A percentile compares a stretch with the other conserved stretches of the same genome.
Conservation (phyloP, 805 yeast genomes). For the Starmerella apis region DNA sequence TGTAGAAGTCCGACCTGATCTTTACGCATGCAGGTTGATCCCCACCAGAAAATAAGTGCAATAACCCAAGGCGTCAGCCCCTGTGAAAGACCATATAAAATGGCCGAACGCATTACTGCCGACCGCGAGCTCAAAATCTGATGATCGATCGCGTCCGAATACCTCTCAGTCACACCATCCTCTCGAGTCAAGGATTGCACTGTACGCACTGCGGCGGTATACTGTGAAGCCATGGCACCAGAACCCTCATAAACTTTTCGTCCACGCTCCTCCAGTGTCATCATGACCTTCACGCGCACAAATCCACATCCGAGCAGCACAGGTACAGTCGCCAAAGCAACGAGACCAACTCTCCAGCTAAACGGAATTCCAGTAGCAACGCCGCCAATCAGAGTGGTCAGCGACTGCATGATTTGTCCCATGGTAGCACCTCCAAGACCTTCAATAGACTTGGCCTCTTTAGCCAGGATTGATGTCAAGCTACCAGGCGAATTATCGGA, state of each 20-base stretch:
- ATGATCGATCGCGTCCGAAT: slow-evolving; percentile 26
- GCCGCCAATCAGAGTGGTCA: slow-evolving; percentile 35
- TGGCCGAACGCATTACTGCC: slow-evolving; percentile 29
- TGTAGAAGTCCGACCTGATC: slow-evolving; percentile 28
- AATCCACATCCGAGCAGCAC: slow-evolving; percentile 35
- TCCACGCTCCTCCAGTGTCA: slow-evolving; percentile 32
- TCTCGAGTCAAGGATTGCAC: slow-evolving; percentile 37
- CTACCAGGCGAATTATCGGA: slow-evolving; percentile 34
- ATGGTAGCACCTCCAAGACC: slow-evolving; percentile 36
- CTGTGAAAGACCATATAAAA: slow-evolving; percentile 34
- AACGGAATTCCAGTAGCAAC: slow-evolving; percentile 34
- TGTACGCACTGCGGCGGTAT: slow-evolving; percentile 34
- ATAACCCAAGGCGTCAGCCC: slow-evolving; percentile 35
- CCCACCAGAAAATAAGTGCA: slow-evolving; percentile 39
- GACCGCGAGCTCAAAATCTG: slow-evolving; percentile 30
- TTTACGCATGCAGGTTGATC: slow-evolving; percentile 32
- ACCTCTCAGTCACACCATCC: slow-evolving; percentile 31
- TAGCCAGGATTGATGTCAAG: slow-evolving; percentile 33
- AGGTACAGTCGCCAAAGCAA: slow-evolving; percentile 34
- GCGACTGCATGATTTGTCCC: slow-evolving; percentile 33
- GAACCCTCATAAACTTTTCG: slow-evolving; percentile 34
- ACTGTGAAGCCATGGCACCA: slow-evolving; percentile 36
- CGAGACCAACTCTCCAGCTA: slow-evolving; percentile 36
- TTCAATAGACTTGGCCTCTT: slow-evolving; percentile 35
- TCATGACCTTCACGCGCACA: slow-evolving; percentile 31